Conservation (phyloP, 108 stramenopile species). For the Cylindrotheca fusiformis region DNA sequence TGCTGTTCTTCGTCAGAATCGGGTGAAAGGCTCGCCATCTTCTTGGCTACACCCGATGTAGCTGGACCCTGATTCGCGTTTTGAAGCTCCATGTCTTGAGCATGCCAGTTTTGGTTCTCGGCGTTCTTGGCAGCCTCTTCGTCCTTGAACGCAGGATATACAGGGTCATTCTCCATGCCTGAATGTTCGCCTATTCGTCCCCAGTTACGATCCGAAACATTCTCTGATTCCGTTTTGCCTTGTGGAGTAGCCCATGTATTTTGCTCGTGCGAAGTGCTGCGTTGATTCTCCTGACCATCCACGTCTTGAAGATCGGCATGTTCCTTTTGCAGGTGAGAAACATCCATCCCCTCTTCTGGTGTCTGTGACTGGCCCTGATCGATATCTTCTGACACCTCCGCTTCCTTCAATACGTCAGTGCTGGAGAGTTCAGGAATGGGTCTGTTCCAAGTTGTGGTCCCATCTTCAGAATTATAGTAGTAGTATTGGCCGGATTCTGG, state of each 20-base stretch:
- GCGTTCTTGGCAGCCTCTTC: neutral
- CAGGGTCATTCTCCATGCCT: slow-evolving; percentile 2
- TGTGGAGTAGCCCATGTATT: neutral
- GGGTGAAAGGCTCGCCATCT: too few relatives aligned
- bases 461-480: slow-evolving; percentile 72
- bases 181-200: neutral
- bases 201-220: too few relatives aligned
- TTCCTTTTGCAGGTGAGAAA: slow-evolving; percentile 6
- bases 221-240: too few relatives aligned
- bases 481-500: slow-evolving; percentile 66
- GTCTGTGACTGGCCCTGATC: neutral
- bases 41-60: too few relatives aligned
- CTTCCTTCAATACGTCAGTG: neutral
- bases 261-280: neutral
- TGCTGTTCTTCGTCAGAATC: too few relatives aligned
- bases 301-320: neutral
- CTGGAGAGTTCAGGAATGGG: slow-evolving; percentile 29
- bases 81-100: neutral
- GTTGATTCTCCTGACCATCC: slow-evolving; percentile 4
- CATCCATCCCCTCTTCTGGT: neutral
- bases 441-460: slow-evolving; percentile 84
- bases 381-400: neutral
- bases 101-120: neutral
- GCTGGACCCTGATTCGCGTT: too few relatives aligned
- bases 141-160: neutral